A percentile compares a stretch with the other conserved stretches of the same genome.
Evolutionary conservation across 768 basidiomycete genomes (phyloP).

Genomic region (Imleria badia): DNA sequence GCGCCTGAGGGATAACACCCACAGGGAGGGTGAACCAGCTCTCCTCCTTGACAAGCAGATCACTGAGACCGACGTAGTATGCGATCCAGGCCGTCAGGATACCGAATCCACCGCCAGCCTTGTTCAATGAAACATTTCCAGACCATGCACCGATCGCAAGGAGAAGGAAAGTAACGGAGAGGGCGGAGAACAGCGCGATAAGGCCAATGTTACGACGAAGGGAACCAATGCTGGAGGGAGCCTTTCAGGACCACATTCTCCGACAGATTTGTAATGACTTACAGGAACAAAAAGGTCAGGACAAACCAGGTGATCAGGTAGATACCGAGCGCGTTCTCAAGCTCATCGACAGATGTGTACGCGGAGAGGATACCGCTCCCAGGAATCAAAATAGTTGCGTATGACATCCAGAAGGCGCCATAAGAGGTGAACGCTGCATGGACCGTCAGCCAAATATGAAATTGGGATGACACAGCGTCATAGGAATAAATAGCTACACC

Average conservation of each 20-base stretch:
- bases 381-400: constrained; percentile 70
- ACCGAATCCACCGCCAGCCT: constrained; percentile 47
- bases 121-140: constrained; percentile 19
- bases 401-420: constrained; percentile 90
- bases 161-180: constrained; percentile 52
- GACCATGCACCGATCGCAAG: constrained; percentile 42
- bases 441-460: background rate
- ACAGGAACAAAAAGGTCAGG: constrained; percentile 70
- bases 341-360: constrained; percentile 41
- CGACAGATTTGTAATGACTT: constrained; percentile 15
- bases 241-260: background rate
- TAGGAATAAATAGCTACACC: background rate
- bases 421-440: constrained; percentile 72
- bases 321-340: constrained; percentile 65
- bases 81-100: constrained; percentile 47
- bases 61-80: constrained; percentile 45
- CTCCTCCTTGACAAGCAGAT: constrained; percentile 39
- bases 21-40: constrained; percentile 42
- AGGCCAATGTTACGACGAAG: constrained; percentile 51
- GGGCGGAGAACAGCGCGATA: constrained; percentile 50
- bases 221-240: constrained; percentile 42
- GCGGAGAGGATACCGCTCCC: constrained; percentile 59
- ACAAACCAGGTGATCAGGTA: constrained; percentile 75
- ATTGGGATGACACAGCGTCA: background rate
- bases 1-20: constrained; percentile 26